These are phyloP conservation scores for Entrophospora sp. DNA, from an alignment of 192 early-diverging fungal species.

Conservation along the genomic window DNA sequence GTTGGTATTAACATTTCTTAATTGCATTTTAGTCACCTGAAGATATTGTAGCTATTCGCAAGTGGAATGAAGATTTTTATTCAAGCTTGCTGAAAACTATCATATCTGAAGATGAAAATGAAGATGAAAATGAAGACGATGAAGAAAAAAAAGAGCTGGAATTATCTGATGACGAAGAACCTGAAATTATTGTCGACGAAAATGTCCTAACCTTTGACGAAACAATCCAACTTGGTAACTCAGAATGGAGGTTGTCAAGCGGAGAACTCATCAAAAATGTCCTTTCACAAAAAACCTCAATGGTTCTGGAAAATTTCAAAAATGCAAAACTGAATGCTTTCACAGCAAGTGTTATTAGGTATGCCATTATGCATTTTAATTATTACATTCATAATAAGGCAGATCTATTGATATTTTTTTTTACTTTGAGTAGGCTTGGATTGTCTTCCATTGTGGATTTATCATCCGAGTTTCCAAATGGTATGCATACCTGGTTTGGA, in stretches of 20 bases:
- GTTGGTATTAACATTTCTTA: too few species aligned
- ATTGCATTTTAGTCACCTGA: too few species aligned
- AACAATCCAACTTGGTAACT: background rate
- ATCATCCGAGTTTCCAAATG: constrained; percentile 15
- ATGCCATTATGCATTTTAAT: background rate
- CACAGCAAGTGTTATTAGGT: background rate
- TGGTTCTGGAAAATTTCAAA: background rate
- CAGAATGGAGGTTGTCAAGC: constrained; percentile 6
- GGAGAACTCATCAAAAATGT: constrained; percentile 1
- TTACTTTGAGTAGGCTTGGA: constrained; percentile 11
- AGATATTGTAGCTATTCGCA: too few species aligned
- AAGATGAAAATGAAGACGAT: too few species aligned
- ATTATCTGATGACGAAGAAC: background rate
- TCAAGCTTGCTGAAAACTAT: too few species aligned
- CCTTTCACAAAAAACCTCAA: background rate
- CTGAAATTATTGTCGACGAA: background rate
- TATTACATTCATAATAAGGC: background rate
- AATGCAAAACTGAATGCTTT: background rate
- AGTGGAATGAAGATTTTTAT: too few species aligned
- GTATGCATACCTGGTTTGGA: constrained; percentile 13
- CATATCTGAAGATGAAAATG: too few species aligned
- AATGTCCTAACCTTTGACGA: background rate
- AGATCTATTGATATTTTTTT: background rate
- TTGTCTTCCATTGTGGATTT: constrained; percentile 15
- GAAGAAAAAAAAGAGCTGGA: background rate